Base-by-base conservation (phyloP, 2,329 filamentous ascomycete genomes). In the Botryotinia narcissicola region DNA sequence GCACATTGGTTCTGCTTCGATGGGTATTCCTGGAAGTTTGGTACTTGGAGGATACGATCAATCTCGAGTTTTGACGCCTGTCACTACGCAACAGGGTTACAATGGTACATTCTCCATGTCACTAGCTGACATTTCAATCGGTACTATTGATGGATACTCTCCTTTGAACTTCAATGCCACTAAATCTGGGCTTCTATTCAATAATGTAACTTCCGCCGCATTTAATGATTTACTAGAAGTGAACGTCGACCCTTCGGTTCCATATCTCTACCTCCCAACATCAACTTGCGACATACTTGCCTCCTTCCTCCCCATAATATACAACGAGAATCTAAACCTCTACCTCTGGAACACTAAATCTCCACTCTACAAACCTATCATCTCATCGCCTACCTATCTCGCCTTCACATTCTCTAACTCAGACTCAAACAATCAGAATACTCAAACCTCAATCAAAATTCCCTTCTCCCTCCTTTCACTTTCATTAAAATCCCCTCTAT, bases 271-370 rank as follows among this genome's bases (percentile, higher is more conserved):
- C 66, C 78, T 83, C 3, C 80, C 81, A 0, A 73, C 78, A 57
- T 78, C 76, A n/a, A 80, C 81, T 0, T 83, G 82, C 71, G 77
- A 81, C 60, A 80, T 80, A 4, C 80, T 83, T 46, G 77, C 82
- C 7, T 16, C 76, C 5, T n/a, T 77, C 16, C 76, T 83, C 0
- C 81, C 81, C 12, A 78, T 82, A 16, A 79, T 74, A 6, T 82
- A 77, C 71, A 62, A 80, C 44, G 44, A 71, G 0, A 77, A 76
- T 16, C 74, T 79, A 25, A 77, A 78, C 2, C 75, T 83, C 22
- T 83, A 82, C 66, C 74, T 82, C 64, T 83, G 82, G 82, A 74
- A 83, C 63, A 81, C 78, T 9, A 60, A 32, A 4, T 74, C 77
- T 73, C 66, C 73, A 12, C 42, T 70, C 1, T 83, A 80, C 73